Evolutionary conservation across 176 grass and related monocot genomes (phyloP).

Genomic region (Oryza glumipatula): DNA sequence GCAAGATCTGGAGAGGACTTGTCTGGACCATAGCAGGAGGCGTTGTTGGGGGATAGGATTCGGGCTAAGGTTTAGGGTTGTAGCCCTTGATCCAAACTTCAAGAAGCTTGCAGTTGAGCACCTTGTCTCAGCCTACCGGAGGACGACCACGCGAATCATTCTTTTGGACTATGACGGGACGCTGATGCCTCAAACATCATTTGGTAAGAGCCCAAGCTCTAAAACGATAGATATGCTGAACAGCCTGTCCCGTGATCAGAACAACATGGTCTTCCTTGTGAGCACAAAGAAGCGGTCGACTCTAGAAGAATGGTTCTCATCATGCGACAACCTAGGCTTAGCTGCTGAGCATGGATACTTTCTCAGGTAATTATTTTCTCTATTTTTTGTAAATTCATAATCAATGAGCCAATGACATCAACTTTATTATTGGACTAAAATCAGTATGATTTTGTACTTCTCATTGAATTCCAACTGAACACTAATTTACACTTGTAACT

Average conservation of each 20-base stretch:
- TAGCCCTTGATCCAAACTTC: constrained; percentile 89
- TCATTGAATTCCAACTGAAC: not conserved
- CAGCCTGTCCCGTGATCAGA: constrained; percentile 70
- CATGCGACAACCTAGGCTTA: constrained; percentile 74
- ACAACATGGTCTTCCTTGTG: constrained; percentile 78
- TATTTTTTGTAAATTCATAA: not conserved
- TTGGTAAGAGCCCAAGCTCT: constrained; percentile 69
- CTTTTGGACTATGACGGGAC: constrained; percentile 94
- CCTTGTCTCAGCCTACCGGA: constrained; percentile 80
- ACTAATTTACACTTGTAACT: not conserved
- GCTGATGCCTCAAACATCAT: constrained; percentile 76
- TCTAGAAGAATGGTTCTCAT: constrained; percentile 68
- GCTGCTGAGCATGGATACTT: constrained; percentile 90
- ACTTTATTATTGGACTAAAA: not conserved
- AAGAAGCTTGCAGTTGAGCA: constrained; percentile 84
- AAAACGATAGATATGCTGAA: constrained; percentile 68
- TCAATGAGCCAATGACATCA: not conserved
- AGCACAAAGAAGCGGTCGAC: constrained; percentile 68
- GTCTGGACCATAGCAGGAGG: constrained; percentile 70
- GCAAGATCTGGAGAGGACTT: constrained; percentile 83
- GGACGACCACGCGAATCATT: constrained; percentile 54
- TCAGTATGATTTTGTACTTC: not conserved
- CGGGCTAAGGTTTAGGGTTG: constrained; percentile 81
- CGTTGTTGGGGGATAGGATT: constrained; percentile 95
- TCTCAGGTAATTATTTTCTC: constrained; percentile 56